Conservation (phyloP, 257 asterid genomes). For the Solanum boliviense region DNA sequence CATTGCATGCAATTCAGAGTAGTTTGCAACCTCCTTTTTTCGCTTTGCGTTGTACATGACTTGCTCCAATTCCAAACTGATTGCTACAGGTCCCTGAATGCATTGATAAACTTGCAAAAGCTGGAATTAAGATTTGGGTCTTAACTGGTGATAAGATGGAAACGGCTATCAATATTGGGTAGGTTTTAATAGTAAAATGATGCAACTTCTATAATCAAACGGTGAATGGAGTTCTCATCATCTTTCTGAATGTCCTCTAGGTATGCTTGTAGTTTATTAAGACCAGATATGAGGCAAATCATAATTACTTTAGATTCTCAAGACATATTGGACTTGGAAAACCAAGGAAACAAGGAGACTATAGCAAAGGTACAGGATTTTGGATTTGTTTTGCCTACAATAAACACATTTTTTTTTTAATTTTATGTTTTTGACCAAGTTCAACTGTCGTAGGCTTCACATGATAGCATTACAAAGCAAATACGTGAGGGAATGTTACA, state of each 20-base stretch:
- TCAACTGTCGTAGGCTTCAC: constrained; percentile 45
- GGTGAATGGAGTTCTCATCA: not conserved
- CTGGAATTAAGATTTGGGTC: constrained; percentile 95
- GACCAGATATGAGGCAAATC: constrained; percentile 79
- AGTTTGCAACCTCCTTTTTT: not conserved
- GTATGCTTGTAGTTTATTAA: constrained; percentile 83
- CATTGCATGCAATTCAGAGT: not conserved
- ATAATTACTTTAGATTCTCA: constrained; percentile 65
- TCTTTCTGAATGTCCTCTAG: constrained; percentile 23
- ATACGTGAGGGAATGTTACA: constrained; percentile 41
- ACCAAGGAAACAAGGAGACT: constrained; percentile 61
- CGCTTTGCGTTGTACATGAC: not conserved
- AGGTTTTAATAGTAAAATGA: not conserved
- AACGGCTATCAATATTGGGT: constrained; percentile 98
- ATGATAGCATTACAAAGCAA: constrained; percentile 49
- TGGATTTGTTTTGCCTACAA: not conserved
- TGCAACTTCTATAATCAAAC: not conserved
- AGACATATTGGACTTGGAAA: constrained; percentile 47
- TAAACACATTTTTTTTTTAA: not conserved
- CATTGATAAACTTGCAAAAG: constrained; percentile 68
- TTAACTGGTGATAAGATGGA: constrained; percentile 99
- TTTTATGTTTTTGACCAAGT: constrained; percentile 5
- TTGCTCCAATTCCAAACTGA: not conserved
- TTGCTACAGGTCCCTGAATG: constrained; percentile 83
- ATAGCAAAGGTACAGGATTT: constrained; percentile 42